Conservation (phyloP, 164 flowering plant species). For the Echeveria elegans region DNA sequence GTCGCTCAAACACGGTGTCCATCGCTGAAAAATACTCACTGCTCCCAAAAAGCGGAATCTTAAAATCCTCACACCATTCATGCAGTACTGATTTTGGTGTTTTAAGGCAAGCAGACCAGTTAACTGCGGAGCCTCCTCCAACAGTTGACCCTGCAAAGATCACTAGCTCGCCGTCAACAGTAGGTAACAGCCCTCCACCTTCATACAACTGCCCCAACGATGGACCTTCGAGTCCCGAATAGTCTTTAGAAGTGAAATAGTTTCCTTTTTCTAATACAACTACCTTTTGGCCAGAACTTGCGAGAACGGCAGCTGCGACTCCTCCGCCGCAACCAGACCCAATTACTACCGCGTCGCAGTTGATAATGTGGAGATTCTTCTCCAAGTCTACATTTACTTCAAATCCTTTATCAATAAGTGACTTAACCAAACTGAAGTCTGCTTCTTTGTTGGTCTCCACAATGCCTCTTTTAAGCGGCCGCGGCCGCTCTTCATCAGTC, state of each 20-base stretch:
- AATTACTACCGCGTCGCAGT: slow-evolving; percentile 27
- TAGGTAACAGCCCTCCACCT: slow-evolving; percentile 22
- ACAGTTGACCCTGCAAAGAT: slow-evolving; percentile 30
- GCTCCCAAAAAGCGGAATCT: slow-evolving; percentile 21
- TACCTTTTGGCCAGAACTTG: slow-evolving; percentile 24
- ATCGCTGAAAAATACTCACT: slow-evolving; percentile 42
- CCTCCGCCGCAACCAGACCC: slow-evolving; percentile 43
- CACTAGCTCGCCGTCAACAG: slow-evolving; percentile 23
- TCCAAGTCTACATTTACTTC: slow-evolving; percentile 16
- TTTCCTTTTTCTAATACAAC: slow-evolving; percentile 32
- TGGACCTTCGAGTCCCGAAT: slow-evolving; percentile 30
- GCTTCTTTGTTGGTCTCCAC: slow-evolving; percentile 21
- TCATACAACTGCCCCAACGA: slow-evolving; percentile 21
- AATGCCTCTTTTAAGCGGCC: slow-evolving; percentile 24
- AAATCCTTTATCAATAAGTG: slow-evolving; percentile 22
- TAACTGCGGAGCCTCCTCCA: slow-evolving; percentile 36
- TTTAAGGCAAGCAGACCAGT: slow-evolving; percentile 32
- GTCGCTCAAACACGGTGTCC: slow-evolving; percentile 49
- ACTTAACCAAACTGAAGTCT: slow-evolving; percentile 13
- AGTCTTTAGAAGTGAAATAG: slow-evolving; percentile 22
- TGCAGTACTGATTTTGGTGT: slow-evolving; percentile 23
- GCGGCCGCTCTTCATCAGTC: slow-evolving; percentile 15
- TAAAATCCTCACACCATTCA: slow-evolving; percentile 27
- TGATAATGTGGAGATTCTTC: slow-evolving; percentile 13
- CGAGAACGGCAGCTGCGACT: slow-evolving; percentile 33